Conservation (phyloP, 352 stramenopile genomes). For the Pythium diclinum region DNA sequence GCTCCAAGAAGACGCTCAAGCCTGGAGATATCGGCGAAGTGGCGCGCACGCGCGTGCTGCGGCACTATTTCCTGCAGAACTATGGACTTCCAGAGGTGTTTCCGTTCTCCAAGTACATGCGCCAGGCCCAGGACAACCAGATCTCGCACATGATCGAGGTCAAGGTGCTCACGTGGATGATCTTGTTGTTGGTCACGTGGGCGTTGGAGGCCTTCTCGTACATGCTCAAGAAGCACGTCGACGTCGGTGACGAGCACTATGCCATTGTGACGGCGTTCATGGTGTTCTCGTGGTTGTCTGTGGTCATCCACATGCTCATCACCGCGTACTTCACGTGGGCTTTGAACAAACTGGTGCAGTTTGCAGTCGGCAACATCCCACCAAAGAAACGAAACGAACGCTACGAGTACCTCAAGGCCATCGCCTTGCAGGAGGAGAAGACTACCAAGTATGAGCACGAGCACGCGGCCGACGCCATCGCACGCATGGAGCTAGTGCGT, state of each 20-base stretch:
- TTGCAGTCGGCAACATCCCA: background rate
- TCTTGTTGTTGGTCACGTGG: conserved; percentile 24
- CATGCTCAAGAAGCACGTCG: background rate
- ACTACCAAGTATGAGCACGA: background rate
- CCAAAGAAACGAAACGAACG: background rate
- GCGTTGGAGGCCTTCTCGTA: conserved; percentile 8
- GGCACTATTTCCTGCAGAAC: conserved; percentile 25
- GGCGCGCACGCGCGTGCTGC: conserved; percentile 23
- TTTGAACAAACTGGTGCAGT: background rate
- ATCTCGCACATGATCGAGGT: conserved; percentile 83
- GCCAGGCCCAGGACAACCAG: conserved; percentile 68
- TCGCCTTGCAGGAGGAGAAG: background rate
- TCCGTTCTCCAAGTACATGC: conserved; percentile 75
- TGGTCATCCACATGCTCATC: background rate
- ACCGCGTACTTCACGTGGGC: background rate
- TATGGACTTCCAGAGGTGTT: conserved; percentile 28
- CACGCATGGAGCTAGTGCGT: background rate
- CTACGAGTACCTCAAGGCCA: background rate
- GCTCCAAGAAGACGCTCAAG: background rate
- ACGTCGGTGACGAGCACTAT: background rate
- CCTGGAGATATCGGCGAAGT: conserved; percentile 19
- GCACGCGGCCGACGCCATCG: background rate
- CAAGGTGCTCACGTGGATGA: conserved; percentile 52
- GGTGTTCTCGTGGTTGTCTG: background rate
- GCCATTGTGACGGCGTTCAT: background rate